Base-by-base conservation (phyloP, 2,329 filamentous ascomycete species). In the Microcyclospora tardicrescens region DNA sequence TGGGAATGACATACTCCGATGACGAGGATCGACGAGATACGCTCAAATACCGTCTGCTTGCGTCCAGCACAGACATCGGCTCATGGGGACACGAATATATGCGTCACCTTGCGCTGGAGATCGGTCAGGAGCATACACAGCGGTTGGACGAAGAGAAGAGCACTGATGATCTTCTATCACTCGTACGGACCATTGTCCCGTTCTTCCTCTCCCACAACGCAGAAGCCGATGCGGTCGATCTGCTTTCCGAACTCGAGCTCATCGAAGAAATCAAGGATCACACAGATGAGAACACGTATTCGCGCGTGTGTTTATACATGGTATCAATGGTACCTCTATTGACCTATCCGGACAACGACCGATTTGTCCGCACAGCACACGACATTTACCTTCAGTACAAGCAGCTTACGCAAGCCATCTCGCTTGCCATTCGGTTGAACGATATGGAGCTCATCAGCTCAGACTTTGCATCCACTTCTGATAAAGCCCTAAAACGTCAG, bases 11-110 rank as follows among this genome's bases (percentile, higher is more conserved):
- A 39, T 95, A 89, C 61, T 94, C 89, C 35, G 55, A 57, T 39
- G 89, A 96, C 57, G 91, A 96, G 64, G 85, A 94, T 55, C 79
- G 85, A 61, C 77, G 93, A 63, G 91, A 98, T 62, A 95, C 91
- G 36, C 75, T 98, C 55, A 96, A 94, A 66, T 98, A 91, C 68
- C 79, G 91, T 49, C 73, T 98, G 37, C 73, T 95, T 43, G 81
- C 89, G 28, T n/a, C 12, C 30, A 84, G 86, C 30, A 79, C 86
- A 60, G 91, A 98, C 62, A 85, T 98, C 56, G 83, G 80, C 41
- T 94, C 89, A 5, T 98, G 91, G 91, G 91, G 91, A 42, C 93
- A 98, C 61, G 91, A 98, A 71, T 98, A 98, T 62, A 86, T 93
- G 57, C 77, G 93, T 45, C 93, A 98, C 66, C 71, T 98, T 48